Percentiles rank a stretch among this genome's conserved stretches.
phyloP scores from a whole-genome alignment of 1,284 basidiomycete species.

The Puccinia novopanici region DNA sequence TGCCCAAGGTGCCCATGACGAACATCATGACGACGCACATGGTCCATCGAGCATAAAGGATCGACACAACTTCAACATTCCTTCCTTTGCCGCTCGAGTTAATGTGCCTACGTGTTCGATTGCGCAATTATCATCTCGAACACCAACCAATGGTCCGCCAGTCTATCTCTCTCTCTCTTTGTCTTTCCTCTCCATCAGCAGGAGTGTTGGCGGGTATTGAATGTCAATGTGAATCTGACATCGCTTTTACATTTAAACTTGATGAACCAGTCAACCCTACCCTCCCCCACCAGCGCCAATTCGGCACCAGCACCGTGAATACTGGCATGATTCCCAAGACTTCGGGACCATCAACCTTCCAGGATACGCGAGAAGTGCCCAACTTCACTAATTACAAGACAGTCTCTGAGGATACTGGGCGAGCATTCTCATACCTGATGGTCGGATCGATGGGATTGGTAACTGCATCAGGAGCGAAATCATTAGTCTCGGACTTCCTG shows the following conservation, averaged over 20 bases:
- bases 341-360: conserved; percentile 48
- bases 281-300: conserved; percentile 64
- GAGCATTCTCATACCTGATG: conserved; percentile 93
- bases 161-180: not conserved
- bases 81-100: conserved; percentile 29
- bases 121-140: conserved; percentile 28
- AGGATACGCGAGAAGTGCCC: conserved; percentile 68
- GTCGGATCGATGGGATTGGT: conserved; percentile 93
- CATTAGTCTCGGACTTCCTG: conserved; percentile 89
- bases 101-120: not conserved
- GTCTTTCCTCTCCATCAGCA: not conserved
- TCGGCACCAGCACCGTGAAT: conserved; percentile 61
- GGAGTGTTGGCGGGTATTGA: not conserved
- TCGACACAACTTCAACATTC: conserved; percentile 16
- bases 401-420: conserved; percentile 69
- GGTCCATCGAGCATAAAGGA: conserved; percentile 18
- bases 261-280: conserved; percentile 64
- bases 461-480: conserved; percentile 90
- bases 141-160: conserved; percentile 28
- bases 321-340: conserved; percentile 53
- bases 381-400: conserved; percentile 83
- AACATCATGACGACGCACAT: conserved; percentile 22
- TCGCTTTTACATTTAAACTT: conserved; percentile 53
- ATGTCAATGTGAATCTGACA: not conserved
- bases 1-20: conserved; percentile 2